These are phyloP conservation scores for Ceratocystis alfenasii DNA, from an alignment of 2,329 filamentous ascomycete species.

Conservation along the genomic window DNA sequence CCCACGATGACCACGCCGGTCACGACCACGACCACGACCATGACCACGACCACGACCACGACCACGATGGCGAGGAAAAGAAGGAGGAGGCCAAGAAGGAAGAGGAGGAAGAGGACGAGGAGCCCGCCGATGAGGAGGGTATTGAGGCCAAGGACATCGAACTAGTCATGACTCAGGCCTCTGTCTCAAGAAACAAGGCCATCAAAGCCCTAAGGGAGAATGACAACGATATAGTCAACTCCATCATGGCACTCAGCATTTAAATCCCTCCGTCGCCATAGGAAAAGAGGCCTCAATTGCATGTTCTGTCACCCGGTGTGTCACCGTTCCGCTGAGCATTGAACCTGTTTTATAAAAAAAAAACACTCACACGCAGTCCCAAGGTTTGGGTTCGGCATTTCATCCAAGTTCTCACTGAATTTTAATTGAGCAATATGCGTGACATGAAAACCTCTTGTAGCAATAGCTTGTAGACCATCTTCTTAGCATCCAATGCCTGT, in stretches of 20 bases:
- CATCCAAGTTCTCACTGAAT: too few species aligned
- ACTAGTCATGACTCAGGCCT: slow-evolving; percentile 96
- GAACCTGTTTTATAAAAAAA: slow-evolving; percentile 1
- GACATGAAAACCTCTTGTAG: background rate
- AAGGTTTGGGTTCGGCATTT: background rate
- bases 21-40: slow-evolving; percentile 60
- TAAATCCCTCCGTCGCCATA: slow-evolving; percentile 30
- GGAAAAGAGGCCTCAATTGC: background rate
- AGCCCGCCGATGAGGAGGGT: slow-evolving; percentile 88
- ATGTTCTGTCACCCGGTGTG: background rate
- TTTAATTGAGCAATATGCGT: too few species aligned
- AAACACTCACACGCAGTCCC: background rate
- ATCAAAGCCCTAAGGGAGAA: slow-evolving; percentile 98
- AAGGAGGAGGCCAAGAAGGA: slow-evolving; percentile 85
- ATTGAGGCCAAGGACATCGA: slow-evolving; percentile 99
- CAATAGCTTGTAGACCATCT: background rate
- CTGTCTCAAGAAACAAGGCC: slow-evolving; percentile 93
- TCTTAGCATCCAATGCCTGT: background rate
- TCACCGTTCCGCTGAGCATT: background rate
- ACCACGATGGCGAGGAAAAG: slow-evolving; percentile 61
- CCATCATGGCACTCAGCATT: slow-evolving; percentile 96
- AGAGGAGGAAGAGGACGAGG: slow-evolving; percentile 80
- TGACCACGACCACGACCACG: slow-evolving; percentile 49
- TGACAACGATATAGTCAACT: slow-evolving; percentile 99
- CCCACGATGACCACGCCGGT: slow-evolving; percentile 44